Evolutionary conservation across 2,329 filamentous ascomycete species (phyloP).

Genomic region (Colletotrichum orchidophilum): DNA sequence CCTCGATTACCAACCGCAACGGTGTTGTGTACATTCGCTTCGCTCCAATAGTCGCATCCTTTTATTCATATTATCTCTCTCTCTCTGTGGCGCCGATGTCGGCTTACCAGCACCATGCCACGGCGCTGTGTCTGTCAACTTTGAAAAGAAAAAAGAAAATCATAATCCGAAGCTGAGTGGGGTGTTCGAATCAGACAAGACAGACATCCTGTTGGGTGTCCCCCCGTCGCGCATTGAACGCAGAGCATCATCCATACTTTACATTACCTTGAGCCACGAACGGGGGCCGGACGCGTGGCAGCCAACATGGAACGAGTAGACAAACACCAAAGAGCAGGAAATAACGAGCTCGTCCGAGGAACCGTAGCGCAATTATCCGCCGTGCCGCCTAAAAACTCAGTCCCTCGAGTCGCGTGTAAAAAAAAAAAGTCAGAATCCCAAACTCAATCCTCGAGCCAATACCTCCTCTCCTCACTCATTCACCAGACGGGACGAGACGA

Average conservation of each 20-base stretch:
- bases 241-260: not conserved
- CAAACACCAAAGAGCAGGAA: not conserved
- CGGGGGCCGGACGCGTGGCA: not conserved
- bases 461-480: not conserved
- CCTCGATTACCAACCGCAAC: conserved; percentile 4
- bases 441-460: not conserved
- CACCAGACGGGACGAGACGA: not conserved
- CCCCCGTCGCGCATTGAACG: not conserved
- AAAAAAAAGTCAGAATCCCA: not conserved
- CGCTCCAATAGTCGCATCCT: not conserved
- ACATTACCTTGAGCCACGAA: too few relatives aligned
- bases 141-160: not conserved
- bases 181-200: not conserved
- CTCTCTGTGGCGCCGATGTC: not conserved
- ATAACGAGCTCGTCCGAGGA: not conserved
- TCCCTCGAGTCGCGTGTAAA: not conserved
- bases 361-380: not conserved
- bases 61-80: not conserved
- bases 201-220: not conserved
- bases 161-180: not conserved
- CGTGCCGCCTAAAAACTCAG: not conserved
- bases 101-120: not conserved
- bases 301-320: not conserved
- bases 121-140: not conserved
- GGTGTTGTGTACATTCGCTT: not conserved